Evolutionary conservation across 1,284 basidiomycete genomes (phyloP).

Genomic region (Calocybe gambosa): DNA sequence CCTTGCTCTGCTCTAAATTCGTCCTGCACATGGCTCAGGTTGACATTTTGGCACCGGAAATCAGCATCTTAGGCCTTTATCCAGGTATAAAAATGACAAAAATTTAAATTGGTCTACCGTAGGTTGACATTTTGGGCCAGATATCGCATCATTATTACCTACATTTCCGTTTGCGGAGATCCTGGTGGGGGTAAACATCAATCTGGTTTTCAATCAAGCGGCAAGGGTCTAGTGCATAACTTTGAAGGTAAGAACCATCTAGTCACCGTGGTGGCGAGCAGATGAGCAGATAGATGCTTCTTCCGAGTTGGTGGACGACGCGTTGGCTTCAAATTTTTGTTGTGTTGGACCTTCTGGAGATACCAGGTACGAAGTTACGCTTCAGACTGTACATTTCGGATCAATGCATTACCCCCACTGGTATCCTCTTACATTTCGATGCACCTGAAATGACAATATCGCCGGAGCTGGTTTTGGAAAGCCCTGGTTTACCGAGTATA

Average conservation of each 20-base stretch:
- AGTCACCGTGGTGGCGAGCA: conserved; percentile 1
- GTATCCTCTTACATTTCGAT: conserved; percentile 15
- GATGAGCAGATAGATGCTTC: conserved; percentile 3
- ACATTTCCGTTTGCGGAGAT: conserved; percentile 11
- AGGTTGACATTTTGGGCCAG: conserved; percentile 4
- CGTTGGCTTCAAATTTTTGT: no score
- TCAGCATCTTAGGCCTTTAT: neutral
- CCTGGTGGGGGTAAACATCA: conserved; percentile 11
- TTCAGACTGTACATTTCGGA: conserved; percentile 15
- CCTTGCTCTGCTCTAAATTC: neutral
- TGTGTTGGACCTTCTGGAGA: conserved; percentile 6
- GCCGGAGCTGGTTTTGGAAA: conserved; percentile 16
- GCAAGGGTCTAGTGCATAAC: neutral
- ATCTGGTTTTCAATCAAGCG: neutral
- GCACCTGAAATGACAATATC: conserved; percentile 13
- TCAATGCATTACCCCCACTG: conserved; percentile 15
- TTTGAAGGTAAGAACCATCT: neutral
- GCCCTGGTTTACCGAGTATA: conserved; percentile 12
- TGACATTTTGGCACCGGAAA: conserved; percentile 9
- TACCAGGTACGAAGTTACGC: conserved; percentile 17
- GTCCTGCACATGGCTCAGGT: neutral
- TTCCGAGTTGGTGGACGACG: conserved; percentile 1
- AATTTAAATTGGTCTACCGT: neutral
- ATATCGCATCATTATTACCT: conserved; percentile 1
- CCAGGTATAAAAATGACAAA: neutral